Conservation (phyloP, 257 asterid genomes). For the Gardenia jasminoides region DNA sequence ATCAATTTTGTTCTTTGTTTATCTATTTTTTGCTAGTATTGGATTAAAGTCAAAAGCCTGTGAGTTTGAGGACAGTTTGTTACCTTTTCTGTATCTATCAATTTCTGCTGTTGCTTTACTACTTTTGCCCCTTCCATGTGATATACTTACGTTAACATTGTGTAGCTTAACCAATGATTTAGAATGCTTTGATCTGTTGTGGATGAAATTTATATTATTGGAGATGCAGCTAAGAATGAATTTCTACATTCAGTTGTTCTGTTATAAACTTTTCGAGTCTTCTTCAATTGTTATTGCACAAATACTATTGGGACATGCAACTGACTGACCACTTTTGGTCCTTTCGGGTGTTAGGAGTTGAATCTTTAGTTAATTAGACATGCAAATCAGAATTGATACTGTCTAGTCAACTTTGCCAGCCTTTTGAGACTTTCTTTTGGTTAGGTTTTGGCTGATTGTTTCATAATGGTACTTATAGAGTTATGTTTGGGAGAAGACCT, state of each 20-base stretch:
- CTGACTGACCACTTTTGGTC: neutral
- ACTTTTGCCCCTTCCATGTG: neutral
- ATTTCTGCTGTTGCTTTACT: neutral
- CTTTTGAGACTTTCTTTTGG: neutral
- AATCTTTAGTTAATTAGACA: neutral
- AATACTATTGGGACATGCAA: neutral
- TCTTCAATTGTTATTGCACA: neutral
- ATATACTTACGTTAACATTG: neutral
- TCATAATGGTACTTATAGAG: neutral
- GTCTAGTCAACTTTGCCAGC: neutral
- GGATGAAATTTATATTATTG: neutral
- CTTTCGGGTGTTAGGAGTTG: neutral
- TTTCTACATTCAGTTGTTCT: neutral
- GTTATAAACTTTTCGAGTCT: neutral
- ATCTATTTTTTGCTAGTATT: neutral
- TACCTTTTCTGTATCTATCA: neutral
- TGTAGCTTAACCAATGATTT: neutral
- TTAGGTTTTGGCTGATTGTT: neutral
- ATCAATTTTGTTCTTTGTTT: neutral
- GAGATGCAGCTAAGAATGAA: neutral
- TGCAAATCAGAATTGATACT: neutral
- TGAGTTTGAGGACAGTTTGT: too few relatives aligned
- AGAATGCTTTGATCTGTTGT: neutral
- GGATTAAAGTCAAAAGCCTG: neutral
- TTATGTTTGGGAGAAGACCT: neutral